Base-by-base conservation (phyloP, 768 basidiomycete species). In the Mycena vitilis region DNA sequence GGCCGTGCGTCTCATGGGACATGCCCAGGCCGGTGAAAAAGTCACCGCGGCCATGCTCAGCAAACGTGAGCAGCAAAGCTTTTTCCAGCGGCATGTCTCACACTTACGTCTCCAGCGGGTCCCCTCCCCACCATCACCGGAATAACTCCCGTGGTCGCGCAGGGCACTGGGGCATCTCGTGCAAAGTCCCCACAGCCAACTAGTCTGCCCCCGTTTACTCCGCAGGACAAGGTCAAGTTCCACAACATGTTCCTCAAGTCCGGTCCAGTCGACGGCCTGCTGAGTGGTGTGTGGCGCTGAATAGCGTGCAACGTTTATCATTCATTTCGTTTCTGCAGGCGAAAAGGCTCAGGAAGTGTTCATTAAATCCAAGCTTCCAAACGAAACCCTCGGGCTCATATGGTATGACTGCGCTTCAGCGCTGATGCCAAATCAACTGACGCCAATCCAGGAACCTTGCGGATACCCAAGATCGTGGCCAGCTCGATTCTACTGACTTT, bases 391-490 rank as follows among this genome's bases (percentile, higher is more conserved):
- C 30, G 89, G 92, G 40, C 93, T 95, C 77, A 96, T 99, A 81
- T 99, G 98, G 97, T 95, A 55, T 62, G 88, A 75, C 22, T 13
- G 15, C 37, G 57, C 60, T 23, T 20, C 22, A 10, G 62, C 65
- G 18, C 13, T 37, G 20, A 58, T 53, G 54, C 40, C 25, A 42
- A 47, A 34, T 63, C 23, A 61, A 16, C 63, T 74, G 23, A 68
- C 30, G 30, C 30, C 30, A 61, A 65, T 20, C 4, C 73, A 98
- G 96, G 96, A 91, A 86, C 70, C 87, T 99, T 45, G 93, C 96
- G n/a, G 98, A 99, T 78, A 96, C 96, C 5, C 93, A 96, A 79
- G 88, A 93, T 72, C 88, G 98, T 68, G 97, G 98, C 59, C 83
- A 86, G 15, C 89, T 99, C 67, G 98, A 99, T 78, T 82, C 89